These are phyloP conservation scores for Endothia cerciana DNA, from an alignment of 2,329 filamentous ascomycete species.

Conservation along the genomic window DNA sequence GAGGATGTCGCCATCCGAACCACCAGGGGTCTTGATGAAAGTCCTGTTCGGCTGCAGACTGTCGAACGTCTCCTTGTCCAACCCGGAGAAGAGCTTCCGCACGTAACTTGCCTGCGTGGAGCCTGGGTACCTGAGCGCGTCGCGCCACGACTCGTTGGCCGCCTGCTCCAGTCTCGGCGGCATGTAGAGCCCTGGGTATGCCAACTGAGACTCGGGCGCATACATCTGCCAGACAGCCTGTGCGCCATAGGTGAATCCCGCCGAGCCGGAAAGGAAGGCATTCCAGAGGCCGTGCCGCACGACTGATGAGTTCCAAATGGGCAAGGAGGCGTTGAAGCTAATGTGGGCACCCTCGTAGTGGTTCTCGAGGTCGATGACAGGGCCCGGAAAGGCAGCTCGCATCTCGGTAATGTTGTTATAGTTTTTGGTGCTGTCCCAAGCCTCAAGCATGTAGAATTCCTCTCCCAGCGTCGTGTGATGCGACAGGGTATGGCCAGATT, in stretches of 20 bases:
- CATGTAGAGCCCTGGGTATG: slow-evolving; percentile 7
- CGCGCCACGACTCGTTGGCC: slow-evolving; percentile 13
- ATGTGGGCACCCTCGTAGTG: slow-evolving; percentile 12
- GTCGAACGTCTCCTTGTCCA: slow-evolving; percentile 1
- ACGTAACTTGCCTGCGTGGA: slow-evolving; percentile 7
- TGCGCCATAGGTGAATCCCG: slow-evolving; percentile 13
- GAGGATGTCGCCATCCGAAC: neutral
- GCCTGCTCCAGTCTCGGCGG: neutral
- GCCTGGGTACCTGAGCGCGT: slow-evolving; percentile 2
- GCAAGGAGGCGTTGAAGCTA: slow-evolving; percentile 6
- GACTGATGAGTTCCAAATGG: slow-evolving; percentile 7
- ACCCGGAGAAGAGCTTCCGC: slow-evolving; percentile 2
- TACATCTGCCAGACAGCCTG: slow-evolving; percentile 18
- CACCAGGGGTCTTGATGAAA: slow-evolving; percentile 7
- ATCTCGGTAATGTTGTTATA: slow-evolving; percentile 13
- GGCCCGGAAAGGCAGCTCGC: slow-evolving; percentile 10
- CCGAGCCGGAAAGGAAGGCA: slow-evolving; percentile 10
- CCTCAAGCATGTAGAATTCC: neutral
- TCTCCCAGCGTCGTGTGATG: neutral
- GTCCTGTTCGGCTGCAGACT: slow-evolving; percentile 3
- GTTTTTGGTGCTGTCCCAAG: slow-evolving; percentile 10
- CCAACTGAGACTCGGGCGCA: slow-evolving; percentile 1
- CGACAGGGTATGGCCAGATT: slow-evolving; percentile 3
- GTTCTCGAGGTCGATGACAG: slow-evolving; percentile 14
- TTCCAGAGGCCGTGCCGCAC: slow-evolving; percentile 17